Evolutionary conservation across 148 eudicot genomes (phyloP).

Genomic region (Polygonum maritimum): DNA sequence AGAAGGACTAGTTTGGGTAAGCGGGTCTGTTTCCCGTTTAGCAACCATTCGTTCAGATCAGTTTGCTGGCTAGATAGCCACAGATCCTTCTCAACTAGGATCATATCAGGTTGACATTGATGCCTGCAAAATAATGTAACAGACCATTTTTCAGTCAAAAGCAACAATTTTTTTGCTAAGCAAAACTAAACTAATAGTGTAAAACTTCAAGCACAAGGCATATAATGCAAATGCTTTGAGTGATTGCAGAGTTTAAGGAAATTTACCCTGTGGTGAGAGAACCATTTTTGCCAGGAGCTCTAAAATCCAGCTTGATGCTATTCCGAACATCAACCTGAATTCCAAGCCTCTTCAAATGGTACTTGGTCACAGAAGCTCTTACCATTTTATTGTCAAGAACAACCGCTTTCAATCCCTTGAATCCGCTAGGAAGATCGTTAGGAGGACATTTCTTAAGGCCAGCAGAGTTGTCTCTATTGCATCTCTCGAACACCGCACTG

Average conservation of each 20-base stretch:
- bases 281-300: conserved; percentile 23
- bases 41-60: conserved; percentile 16
- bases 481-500: conserved; percentile 33
- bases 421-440: conserved; percentile 29
- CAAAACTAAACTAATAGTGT: too few species aligned
- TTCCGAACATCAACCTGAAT: conserved; percentile 33
- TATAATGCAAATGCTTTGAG: neutral
- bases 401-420: conserved; percentile 48
- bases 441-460: conserved; percentile 27
- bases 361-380: conserved; percentile 55
- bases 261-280: conserved; percentile 31
- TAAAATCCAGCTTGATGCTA: conserved; percentile 28
- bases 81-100: conserved; percentile 57
- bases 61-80: conserved; percentile 38
- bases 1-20: conserved; percentile 49
- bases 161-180: too few species aligned
- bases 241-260: neutral
- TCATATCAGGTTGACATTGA: conserved; percentile 37
- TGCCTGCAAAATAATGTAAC: conserved; percentile 15
- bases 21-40: conserved; percentile 23
- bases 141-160: too few species aligned
- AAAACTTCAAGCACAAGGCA: too few species aligned
- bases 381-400: conserved; percentile 47
- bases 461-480: conserved; percentile 17
- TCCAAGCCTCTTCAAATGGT: conserved; percentile 62